A percentile compares a stretch with the other conserved stretches of the same genome.
phyloP scores from a whole-genome alignment of 2,329 filamentous ascomycete genomes.

The Venturia pyrina region DNA sequence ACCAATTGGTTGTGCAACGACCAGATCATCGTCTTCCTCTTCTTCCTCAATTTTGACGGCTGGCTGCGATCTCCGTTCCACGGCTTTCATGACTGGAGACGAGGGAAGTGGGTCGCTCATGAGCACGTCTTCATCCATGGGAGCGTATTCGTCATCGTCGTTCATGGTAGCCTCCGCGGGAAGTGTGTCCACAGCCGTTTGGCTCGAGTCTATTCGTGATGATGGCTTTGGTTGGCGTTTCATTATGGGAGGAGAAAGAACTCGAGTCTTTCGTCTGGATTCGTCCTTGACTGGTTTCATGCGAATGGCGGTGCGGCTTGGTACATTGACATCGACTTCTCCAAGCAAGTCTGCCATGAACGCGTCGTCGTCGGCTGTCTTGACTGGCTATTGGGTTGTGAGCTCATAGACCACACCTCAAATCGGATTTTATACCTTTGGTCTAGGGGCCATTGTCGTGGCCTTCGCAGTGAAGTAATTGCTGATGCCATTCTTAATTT shows the following conservation, averaged over 20 bases:
- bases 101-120: slow-evolving; percentile 83
- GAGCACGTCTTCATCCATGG: slow-evolving; percentile 57
- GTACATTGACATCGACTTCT: slow-evolving; percentile 73
- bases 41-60: slow-evolving; percentile 51
- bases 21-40: slow-evolving; percentile 75
- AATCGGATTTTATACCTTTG: slow-evolving; percentile 52
- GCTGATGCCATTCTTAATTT: slow-evolving; percentile 82
- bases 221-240: slow-evolving; percentile 28
- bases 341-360: slow-evolving; percentile 79
- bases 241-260: slow-evolving; percentile 62
- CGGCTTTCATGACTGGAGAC: slow-evolving; percentile 72
- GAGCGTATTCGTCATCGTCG: slow-evolving; percentile 47
- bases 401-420: slow-evolving; percentile 16
- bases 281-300: slow-evolving; percentile 62
- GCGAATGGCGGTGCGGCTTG: slow-evolving; percentile 41
- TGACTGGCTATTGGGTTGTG: slow-evolving; percentile 47
- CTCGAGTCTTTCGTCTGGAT: slow-evolving; percentile 67
- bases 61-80: slow-evolving; percentile 56
- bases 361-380: slow-evolving; percentile 77
- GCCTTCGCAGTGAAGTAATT: slow-evolving; percentile 85
- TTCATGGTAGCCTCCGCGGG: slow-evolving; percentile 31
- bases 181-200: slow-evolving; percentile 32
- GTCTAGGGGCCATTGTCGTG: slow-evolving; percentile 54
- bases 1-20: slow-evolving; percentile 67
- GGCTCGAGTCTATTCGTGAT: slow-evolving; percentile 15